Conservation (phyloP, 495 filamentous ascomycete species). For the Neurospora sp. region DNA sequence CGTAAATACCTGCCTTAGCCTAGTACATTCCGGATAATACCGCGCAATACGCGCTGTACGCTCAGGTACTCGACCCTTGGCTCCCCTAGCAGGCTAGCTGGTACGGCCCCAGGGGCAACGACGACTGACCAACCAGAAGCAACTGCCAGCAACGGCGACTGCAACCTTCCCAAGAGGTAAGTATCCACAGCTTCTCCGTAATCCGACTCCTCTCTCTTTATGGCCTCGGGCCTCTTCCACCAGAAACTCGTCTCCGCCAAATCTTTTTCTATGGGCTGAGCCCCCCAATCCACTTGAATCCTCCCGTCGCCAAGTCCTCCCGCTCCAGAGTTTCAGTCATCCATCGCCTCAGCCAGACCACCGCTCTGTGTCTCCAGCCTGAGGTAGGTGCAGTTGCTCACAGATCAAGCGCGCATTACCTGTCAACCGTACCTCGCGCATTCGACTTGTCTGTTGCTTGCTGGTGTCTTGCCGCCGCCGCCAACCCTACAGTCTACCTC, state of each 20-base stretch:
- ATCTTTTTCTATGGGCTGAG: background rate
- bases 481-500: background rate
- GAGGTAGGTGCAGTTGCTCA: background rate
- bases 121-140: background rate
- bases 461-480: background rate
- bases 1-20: background rate
- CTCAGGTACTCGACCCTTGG: background rate
- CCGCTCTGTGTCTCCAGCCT: background rate
- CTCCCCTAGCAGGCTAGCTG: background rate
- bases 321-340: background rate
- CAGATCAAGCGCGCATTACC: background rate
- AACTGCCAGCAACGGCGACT: background rate
- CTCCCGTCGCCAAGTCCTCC: background rate
- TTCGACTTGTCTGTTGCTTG: background rate
- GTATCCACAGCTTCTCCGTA: background rate
- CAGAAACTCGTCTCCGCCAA: background rate
- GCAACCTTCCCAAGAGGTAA: background rate
- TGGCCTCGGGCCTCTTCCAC: background rate
- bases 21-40: background rate
- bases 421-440: background rate
- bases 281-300: background rate
- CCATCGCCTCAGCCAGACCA: background rate
- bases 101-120: background rate
- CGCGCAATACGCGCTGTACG: background rate
- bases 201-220: background rate